These are phyloP conservation scores for Gillenia trifoliata DNA, from an alignment of 306 rosid genomes.

Conservation along the genomic window DNA sequence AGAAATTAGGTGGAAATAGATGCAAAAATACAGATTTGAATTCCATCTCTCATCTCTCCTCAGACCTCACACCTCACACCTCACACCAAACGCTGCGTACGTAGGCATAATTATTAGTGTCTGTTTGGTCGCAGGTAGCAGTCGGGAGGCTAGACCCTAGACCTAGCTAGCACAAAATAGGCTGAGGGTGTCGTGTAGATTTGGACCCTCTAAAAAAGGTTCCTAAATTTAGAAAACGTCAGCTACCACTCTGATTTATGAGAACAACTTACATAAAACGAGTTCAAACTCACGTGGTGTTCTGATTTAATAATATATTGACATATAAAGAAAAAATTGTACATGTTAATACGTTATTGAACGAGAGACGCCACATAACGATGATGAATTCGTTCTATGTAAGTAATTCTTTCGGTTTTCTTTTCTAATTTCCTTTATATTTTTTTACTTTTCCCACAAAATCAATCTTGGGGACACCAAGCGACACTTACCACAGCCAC, in stretches of 20 bases:
- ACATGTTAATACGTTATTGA: too few species aligned
- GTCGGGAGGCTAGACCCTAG: neutral
- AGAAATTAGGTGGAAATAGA: neutral
- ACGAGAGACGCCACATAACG: too few species aligned
- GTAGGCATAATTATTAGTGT: conserved; percentile 11
- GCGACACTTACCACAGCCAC: neutral
- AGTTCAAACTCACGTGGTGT: too few species aligned
- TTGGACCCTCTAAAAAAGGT: neutral
- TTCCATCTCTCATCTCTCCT: too few species aligned
- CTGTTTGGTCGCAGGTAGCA: conserved; percentile 26
- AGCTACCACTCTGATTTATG: neutral
- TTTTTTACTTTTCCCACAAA: neutral
- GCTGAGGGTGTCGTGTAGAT: neutral
- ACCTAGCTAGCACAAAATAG: neutral
- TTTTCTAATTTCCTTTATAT: neutral
- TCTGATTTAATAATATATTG: too few species aligned
- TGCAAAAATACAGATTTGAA: neutral
- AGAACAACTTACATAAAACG: too few species aligned
- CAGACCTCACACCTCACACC: too few species aligned
- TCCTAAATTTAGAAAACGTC: conserved; percentile 4
- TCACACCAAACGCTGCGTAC: neutral
- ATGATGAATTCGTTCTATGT: too few species aligned
- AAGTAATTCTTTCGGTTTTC: neutral
- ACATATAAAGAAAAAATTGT: too few species aligned
- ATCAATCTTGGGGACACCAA: neutral